phyloP scores from a whole-genome alignment of 352 stramenopile genomes.

The Phytophthora tentaculata region DNA sequence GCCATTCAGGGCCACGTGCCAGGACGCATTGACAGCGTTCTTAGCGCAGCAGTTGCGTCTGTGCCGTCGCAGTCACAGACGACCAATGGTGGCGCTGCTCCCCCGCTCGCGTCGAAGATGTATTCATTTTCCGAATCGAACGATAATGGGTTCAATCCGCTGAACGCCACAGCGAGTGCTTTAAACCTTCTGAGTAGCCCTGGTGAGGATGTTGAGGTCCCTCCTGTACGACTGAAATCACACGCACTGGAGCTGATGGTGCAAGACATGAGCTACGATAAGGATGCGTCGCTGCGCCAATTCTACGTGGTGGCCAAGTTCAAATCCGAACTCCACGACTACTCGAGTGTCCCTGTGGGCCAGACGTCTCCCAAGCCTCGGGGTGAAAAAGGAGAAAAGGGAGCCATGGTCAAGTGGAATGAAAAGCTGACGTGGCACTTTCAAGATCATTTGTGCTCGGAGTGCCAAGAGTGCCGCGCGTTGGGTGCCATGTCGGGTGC shows the following conservation, averaged over 20 bases:
- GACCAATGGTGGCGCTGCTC: constrained; percentile 4
- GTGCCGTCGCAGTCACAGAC: constrained; percentile 8
- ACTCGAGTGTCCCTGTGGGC: constrained; percentile 71
- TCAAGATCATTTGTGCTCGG: constrained; percentile 72
- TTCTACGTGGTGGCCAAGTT: constrained; percentile 90
- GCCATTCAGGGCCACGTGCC: constrained; percentile 78
- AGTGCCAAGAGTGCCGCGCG: constrained; percentile 72
- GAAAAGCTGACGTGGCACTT: constrained; percentile 83
- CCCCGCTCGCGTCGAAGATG: constrained; percentile 21
- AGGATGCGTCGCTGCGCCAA: constrained; percentile 75
- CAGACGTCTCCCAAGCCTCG: constrained; percentile 75
- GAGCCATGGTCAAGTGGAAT: constrained; percentile 71
- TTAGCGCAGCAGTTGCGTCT: constrained; percentile 43
- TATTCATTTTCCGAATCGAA: constrained; percentile 27
- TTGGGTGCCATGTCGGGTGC: constrained; percentile 63
- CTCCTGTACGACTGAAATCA: constrained; percentile 57
- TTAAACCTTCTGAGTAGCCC: constrained; percentile 33
- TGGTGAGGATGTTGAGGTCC: constrained; percentile 18
- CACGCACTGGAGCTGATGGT: constrained; percentile 69
- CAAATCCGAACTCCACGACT: constrained; percentile 84
- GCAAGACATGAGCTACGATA: constrained; percentile 78
- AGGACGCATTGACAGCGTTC: constrained; percentile 66
- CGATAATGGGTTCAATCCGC: constrained; percentile 32
- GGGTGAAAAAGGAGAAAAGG: constrained; percentile 62
- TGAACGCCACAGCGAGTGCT: constrained; percentile 30